Base-by-base conservation (phyloP, 129 eudicot species). In the Logfia minima region DNA sequence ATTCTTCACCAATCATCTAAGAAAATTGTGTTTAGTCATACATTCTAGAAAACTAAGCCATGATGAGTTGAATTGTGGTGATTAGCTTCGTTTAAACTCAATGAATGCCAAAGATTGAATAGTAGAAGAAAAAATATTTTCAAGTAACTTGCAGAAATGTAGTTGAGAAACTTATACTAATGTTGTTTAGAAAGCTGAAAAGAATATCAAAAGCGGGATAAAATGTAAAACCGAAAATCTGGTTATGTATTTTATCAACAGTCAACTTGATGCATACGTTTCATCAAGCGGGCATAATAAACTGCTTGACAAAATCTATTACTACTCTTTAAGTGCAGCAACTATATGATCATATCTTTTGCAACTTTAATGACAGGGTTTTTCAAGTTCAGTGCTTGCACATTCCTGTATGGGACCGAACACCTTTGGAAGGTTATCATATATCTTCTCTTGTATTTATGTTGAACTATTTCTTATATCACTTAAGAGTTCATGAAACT, bases 331-430 rank as follows among this genome's bases (percentile, higher is more conserved):
- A 22, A 60, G 29, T 32, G 70, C 70, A 29, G 13, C 4, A 9
- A 66, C 32, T 32, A 26, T 64, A 32, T 6, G 21, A 28, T 32
- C 59, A 69, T 41, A 4, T 3, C 13, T 10, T 70, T 23, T 48
- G 43, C 59, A 70, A 43, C 34, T 77, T 63, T 37, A 65, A 34
- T 76, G 72, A 72, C 88, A 90, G 96, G 82, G 92, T 81, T 35
- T 90, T 90, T 86, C 87, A 83, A 51, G 90, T 90, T 53, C 88
- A 88, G 59, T 87, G 96, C 85, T 65, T 90, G 88, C 96, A 90
- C 69, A 90, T 87, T 85, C 92, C 96, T 65, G 83, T 82, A 60
- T 34, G 76, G 59, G 92, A 90, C 77, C 88, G 90, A 70, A 87
- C 96, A 22, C 83, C 96, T 68, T 90, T 90, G 37, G 82, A 85